A percentile compares a stretch with the other conserved stretches of the same genome.
phyloP scores from a whole-genome alignment of 2,329 filamentous ascomycete species.

The Zymoseptoria tritici region DNA sequence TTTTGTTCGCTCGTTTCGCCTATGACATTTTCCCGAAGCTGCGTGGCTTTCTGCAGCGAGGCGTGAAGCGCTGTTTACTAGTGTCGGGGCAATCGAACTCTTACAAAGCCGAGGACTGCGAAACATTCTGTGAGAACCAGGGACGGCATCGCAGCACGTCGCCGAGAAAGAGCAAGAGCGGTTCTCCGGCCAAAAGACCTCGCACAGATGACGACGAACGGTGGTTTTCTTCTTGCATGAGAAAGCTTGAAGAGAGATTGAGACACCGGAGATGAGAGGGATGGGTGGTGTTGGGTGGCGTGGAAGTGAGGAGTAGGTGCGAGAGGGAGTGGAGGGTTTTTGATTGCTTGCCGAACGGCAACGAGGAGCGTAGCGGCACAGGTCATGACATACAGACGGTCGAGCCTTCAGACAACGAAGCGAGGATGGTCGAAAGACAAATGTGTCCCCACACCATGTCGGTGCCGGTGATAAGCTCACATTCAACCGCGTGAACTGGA shows the following conservation, averaged over 20 bases:
- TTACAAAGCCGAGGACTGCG: too few relatives aligned
- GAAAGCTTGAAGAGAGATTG: background rate
- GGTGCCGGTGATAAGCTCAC: too few relatives aligned
- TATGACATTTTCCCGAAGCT: slow-evolving; percentile 12
- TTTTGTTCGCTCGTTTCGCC: slow-evolving; percentile 10
- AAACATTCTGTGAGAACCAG: too few relatives aligned
- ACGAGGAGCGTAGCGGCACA: background rate
- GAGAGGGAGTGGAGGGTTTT: background rate
- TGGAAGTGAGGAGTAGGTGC: background rate
- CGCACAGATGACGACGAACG: too few relatives aligned
- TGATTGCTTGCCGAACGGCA: background rate
- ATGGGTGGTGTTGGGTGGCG: too few relatives aligned
- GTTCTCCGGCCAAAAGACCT: too few relatives aligned
- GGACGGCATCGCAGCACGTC: too few relatives aligned
- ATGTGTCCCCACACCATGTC: too few relatives aligned
- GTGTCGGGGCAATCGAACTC: background rate
- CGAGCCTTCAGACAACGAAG: background rate
- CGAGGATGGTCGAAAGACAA: too few relatives aligned
- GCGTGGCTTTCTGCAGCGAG: slow-evolving; percentile 25
- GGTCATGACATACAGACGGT: background rate
- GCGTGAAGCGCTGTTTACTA: background rate
- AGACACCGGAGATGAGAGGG: background rate
- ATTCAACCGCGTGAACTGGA: too few relatives aligned
- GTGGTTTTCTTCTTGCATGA: background rate
- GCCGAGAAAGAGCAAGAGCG: too few relatives aligned